Base-by-base conservation (phyloP, 805 yeast species). In the Wickerhamiella kurtzmanii region DNA sequence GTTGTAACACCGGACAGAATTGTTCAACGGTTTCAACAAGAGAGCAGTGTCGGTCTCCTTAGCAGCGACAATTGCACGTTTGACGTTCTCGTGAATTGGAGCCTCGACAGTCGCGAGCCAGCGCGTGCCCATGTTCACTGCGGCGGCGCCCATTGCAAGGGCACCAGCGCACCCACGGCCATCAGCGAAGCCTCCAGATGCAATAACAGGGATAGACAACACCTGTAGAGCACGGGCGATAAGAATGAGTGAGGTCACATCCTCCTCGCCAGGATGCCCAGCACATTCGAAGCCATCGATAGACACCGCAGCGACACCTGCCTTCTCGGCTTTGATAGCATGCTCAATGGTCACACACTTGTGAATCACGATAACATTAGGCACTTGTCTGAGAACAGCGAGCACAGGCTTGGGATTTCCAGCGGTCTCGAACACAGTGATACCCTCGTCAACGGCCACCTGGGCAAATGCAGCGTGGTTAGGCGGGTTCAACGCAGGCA, bases 241-340 rank as follows among this genome's bases (percentile, higher is more conserved):
- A 39, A 61, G 50, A 18, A 61, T 48, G 44, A 61, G 44, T 4
- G 59, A 49, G 42, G 60, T 49, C 32, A 61, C 44, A 32, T 56
- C 65, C 48, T 61, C 60, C 49, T 61, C 64, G n/a, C 65, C 65
- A 17, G 65, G 65, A 46, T 61, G 65, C 13, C 65, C 65, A 5
- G 65, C 65, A 44, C 64, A 61, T 50, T 60, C 63, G 39, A 58
- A 61, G 5, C 65, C 65, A 38, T 61, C 65, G 36, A 61, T 61
- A 17, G 61, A 55, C 44, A 61, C 51, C 37, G 60, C 60, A 28
- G 59, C 57, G n/a, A 59, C 64, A 9, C 64, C 64, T 16, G 57
- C 49, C 22, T 45, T 35, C 52, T 61, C 54, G 25, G 65, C 65
- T 43, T 55, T 59, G 35, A 56, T 44, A 2, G 65, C 65, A 44